Evolutionary conservation across 768 basidiomycete genomes (phyloP), one percentile per base, ranked within the genome.

Genomic region (Peribolospora kevripleyi): DNA sequence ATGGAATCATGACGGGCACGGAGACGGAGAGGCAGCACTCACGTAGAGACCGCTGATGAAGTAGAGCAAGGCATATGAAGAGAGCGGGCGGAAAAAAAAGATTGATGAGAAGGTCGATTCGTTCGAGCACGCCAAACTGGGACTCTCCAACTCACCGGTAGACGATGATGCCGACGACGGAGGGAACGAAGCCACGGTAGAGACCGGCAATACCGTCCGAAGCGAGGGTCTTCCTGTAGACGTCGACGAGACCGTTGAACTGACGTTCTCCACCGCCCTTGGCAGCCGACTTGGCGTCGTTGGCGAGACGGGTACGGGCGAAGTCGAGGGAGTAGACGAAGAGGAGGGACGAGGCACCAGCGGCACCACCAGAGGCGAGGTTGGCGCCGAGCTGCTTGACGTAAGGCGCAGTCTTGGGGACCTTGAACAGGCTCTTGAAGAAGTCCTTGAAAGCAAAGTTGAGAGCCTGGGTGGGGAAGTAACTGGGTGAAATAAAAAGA

Each of bases 241-340:
- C 63, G 67, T 97, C 93, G 60, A 97, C 76, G 54, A 98, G 75
- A 68, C 93, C 93, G 69, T 95, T 97, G 79, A 97, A 97, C 70
- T 98, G 93, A 72, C 93, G 85, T 42, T 80, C 76, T 64, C 79
- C 79, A 59, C 56, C 51, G 72, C 50, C 14, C 77, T 90, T 91
- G 59, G 54, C 48, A 42, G 86, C 75, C 4, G 87, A 90, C 76
- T 98, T 98, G 69, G 85, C 86, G 62, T 91, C 87, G 68, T 88
- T 88, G 68, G 87, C 86, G 62, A 97, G 81, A 77, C 93, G 91
- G 56, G 93, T 98, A 81, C 93, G 87, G 61, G 93, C 91, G 68
- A 90, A 98, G 66, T 97, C 93, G 60, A 97, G 81, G 46, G 93
- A 98, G 79, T 98, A 98, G 70, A 97, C 93, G 72, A 98, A 98